These are phyloP conservation scores for Porcisia deanei DNA, from an alignment of 208 protist genomes.

Conservation along the genomic window DNA sequence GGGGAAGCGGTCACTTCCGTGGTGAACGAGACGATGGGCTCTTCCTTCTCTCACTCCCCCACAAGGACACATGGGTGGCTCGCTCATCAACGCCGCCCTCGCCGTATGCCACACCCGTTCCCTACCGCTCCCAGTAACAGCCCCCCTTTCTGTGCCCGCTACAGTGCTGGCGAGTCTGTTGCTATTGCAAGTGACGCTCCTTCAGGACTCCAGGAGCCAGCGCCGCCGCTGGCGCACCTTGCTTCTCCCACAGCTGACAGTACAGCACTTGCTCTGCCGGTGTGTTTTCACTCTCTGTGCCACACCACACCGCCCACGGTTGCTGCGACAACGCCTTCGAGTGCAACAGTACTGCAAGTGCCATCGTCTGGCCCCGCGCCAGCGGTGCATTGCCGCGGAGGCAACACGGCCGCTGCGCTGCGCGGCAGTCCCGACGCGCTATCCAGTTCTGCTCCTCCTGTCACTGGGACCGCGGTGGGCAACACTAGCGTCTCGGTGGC, in stretches of 20 bases:
- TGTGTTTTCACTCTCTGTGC: slow-evolving; percentile 1
- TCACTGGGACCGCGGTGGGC: not conserved
- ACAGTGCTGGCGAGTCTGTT: not conserved
- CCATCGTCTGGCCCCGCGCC: not conserved
- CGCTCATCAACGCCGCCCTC: slow-evolving; percentile 15
- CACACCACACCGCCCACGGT: not conserved
- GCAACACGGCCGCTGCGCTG: not conserved
- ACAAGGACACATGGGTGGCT: slow-evolving; percentile 7
- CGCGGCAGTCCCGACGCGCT: slow-evolving; percentile 1
- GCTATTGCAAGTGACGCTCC: not conserved
- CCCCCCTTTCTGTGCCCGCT: slow-evolving; percentile 4
- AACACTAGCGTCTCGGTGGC: not conserved
- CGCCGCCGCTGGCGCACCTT: not conserved
- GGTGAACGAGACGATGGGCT: not conserved
- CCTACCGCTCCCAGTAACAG: slow-evolving; percentile 13
- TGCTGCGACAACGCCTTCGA: not conserved
- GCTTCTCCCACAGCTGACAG: not conserved
- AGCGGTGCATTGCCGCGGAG: not conserved
- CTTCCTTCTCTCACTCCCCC: not conserved
- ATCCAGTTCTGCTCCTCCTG: not conserved
- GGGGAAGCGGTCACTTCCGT: too few relatives aligned
- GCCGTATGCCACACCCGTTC: slow-evolving; percentile 19
- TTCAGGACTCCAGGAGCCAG: not conserved
- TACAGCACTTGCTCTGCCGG: not conserved
- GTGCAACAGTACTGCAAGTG: not conserved